Conservation (phyloP, 192 early-diverging fungal species). For the Cetraspora pellucida region DNA sequence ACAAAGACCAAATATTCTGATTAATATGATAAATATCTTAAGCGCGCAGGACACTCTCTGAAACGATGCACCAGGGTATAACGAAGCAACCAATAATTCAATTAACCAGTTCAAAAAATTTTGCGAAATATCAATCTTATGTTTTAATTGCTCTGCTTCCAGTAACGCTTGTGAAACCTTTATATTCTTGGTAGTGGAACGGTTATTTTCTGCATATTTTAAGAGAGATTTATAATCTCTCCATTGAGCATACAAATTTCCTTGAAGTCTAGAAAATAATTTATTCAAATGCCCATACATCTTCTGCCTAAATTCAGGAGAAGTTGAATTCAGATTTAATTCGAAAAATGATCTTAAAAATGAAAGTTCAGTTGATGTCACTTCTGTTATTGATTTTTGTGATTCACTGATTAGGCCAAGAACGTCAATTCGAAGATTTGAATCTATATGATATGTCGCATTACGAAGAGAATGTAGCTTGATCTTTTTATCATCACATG, state of each 20-base stretch:
- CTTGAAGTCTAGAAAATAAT: constrained; percentile 63
- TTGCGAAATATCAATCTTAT: constrained; percentile 50
- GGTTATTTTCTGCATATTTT: constrained; percentile 38
- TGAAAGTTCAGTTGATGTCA: constrained; percentile 62
- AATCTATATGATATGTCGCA: constrained; percentile 73
- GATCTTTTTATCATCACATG: constrained; percentile 38
- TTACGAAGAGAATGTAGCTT: constrained; percentile 51
- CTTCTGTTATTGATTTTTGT: constrained; percentile 62
- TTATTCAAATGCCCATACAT: constrained; percentile 62
- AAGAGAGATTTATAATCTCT: constrained; percentile 39
- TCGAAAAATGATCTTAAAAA: constrained; percentile 69
- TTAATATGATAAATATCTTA: constrained; percentile 51
- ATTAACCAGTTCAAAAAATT: constrained; percentile 65
- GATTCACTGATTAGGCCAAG: constrained; percentile 83
- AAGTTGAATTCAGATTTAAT: constrained; percentile 70
- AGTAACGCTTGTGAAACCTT: constrained; percentile 30
- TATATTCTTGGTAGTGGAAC: not conserved
- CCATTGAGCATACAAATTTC: constrained; percentile 49
- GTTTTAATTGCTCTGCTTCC: constrained; percentile 34
- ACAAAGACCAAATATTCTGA: constrained; percentile 56
- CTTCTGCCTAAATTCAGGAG: constrained; percentile 83
- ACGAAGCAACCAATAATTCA: constrained; percentile 54
- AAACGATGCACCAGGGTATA: constrained; percentile 79
- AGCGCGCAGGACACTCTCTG: constrained; percentile 68
- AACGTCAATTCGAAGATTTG: constrained; percentile 74